A percentile compares a stretch with the other conserved stretches of the same genome.
Conservation (phyloP, 306 rosid genomes). For the Sindora glabra region DNA sequence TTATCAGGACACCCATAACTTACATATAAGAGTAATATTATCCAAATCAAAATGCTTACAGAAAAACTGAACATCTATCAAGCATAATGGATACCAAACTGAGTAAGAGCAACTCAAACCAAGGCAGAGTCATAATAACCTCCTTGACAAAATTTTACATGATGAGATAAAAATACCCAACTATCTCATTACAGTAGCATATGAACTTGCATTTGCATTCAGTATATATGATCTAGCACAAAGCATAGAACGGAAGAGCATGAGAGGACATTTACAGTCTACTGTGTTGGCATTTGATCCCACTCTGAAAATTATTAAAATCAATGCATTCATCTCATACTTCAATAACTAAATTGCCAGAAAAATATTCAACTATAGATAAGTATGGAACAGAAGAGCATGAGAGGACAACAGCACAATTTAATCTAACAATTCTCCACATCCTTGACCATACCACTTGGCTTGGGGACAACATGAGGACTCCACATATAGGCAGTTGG, state of each 20-base stretch:
- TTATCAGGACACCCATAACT: background rate
- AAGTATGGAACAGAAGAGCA: background rate
- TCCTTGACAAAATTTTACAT: background rate
- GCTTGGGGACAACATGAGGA: slow-evolving; percentile 91
- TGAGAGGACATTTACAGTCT: too few relatives aligned
- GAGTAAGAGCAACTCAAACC: background rate
- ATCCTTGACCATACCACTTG: slow-evolving; percentile 51
- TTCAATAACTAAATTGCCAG: too few relatives aligned
- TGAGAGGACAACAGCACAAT: background rate
- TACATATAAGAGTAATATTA: background rate
- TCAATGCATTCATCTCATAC: too few relatives aligned
- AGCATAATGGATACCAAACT: background rate
- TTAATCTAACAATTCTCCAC: background rate
- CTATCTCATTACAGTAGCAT: background rate
- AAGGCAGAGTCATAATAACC: background rate
- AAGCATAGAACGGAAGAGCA: too few relatives aligned
- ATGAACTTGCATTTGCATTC: background rate
- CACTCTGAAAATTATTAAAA: too few relatives aligned
- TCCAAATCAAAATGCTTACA: background rate
- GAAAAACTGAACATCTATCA: background rate
- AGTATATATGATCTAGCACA: slow-evolving; percentile 1
- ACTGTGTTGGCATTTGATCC: too few relatives aligned
- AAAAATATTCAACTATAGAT: background rate
- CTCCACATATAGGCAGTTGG: slow-evolving; percentile 98
- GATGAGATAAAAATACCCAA: background rate